Base-by-base conservation (phyloP, 192 early-diverging fungal species). In the Dissophora ornata region DNA sequence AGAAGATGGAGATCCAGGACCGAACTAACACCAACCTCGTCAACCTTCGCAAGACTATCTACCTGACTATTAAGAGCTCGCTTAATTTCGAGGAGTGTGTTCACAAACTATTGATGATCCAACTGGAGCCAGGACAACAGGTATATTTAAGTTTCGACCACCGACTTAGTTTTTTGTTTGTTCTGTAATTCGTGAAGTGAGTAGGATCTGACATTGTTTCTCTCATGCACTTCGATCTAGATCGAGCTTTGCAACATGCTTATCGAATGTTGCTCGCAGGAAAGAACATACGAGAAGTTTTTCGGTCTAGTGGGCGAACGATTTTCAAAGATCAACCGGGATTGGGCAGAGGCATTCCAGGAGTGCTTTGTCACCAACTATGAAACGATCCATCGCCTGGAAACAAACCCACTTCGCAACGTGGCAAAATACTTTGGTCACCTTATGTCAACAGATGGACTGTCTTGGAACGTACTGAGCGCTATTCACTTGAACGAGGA, bases 221-320 rank as follows among this genome's bases (percentile, higher is more conserved):
- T 45, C 10, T 30, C 40, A 46, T 19, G 44, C 16, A 59, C 24
- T 57, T 38, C 55, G 54, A 29, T 68, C 18, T 79, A 88, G 85
- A 86, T 93, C 36, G 97, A 98, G 80, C 81, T 98, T 32, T 90
- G 89, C 75, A 95, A 96, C 69, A 98, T 98, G 97, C 88, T 98
- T 47, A 93, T 98, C 51, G 97, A 98, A 71, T 96, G 95, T 86
- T 98, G 96, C 74, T 89, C 92, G 6, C 95, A 98, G 74, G 96
- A 98, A 71, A 86, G 94, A 13, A 98, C 96, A 7, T 98, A 96
- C 79, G 90, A 95, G 62, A 94, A 87, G 57, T 96, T 96, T 61
- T 98, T 92, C 68, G 97, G 97, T 6, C 81, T 98, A 7, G 90
- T 97, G 33, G 96, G 94, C 25, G 97, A 98, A 71, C 92, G 97